Conservation (phyloP, 108 stramenopile genomes). For the Mayamaea pseudoterrestris region DNA sequence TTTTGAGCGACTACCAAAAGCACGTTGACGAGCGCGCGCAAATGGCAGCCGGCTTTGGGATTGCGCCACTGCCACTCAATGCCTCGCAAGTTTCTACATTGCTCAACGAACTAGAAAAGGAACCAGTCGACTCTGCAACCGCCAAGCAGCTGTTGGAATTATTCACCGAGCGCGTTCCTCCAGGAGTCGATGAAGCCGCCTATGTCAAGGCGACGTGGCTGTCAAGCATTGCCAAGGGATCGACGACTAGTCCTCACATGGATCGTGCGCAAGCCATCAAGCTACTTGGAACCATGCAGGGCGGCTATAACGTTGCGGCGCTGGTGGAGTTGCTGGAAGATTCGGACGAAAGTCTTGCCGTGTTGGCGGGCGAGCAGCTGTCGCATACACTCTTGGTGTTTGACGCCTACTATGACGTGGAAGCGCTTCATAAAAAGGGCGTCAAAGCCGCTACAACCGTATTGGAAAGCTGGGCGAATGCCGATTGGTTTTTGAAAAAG, state of each 20-base stretch:
- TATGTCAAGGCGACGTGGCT: constrained; percentile 93
- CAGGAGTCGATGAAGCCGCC: constrained; percentile 94
- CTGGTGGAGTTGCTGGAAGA: constrained; percentile 62
- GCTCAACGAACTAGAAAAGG: constrained; percentile 55
- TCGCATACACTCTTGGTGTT: constrained; percentile 86
- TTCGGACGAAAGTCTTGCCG: constrained; percentile 39
- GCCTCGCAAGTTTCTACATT: constrained; percentile 60
- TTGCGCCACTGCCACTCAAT: constrained; percentile 82
- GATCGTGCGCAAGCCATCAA: constrained; percentile 56
- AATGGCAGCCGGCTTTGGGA: constrained; percentile 61
- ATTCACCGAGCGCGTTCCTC: constrained; percentile 74
- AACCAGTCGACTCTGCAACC: constrained; percentile 15
- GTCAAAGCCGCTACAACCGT: constrained; percentile 56
- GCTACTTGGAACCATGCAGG: constrained; percentile 92
- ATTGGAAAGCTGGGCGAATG: constrained; percentile 85
- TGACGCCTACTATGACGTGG: constrained; percentile 90
- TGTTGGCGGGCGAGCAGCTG: constrained; percentile 69
- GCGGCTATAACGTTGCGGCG: constrained; percentile 90
- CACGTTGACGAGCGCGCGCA: constrained; percentile 80
- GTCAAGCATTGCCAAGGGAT: constrained; percentile 69
- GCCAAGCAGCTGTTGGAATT: constrained; percentile 56
- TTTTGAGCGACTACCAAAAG: constrained; percentile 58
- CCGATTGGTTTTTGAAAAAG: constrained; percentile 83
- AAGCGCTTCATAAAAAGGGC: constrained; percentile 65
- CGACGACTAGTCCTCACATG: constrained; percentile 43